These are phyloP conservation scores for Cladosporium sp. DNA, from an alignment of 2,329 filamentous ascomycete genomes.

Conservation along the genomic window DNA sequence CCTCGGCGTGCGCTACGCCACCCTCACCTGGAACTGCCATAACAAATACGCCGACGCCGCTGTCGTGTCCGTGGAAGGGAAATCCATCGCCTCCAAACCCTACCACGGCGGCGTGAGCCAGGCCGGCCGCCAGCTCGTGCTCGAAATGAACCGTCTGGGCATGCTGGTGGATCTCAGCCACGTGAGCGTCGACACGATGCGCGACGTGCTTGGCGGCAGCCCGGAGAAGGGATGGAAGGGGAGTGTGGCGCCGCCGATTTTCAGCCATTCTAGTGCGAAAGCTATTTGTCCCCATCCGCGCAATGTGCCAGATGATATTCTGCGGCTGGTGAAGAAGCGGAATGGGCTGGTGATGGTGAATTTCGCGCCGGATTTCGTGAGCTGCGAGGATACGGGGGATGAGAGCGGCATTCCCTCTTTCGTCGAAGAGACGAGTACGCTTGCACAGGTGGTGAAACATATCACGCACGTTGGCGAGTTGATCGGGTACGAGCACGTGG, in stretches of 20 bases:
- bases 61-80: conserved; percentile 50
- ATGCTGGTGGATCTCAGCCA: conserved; percentile 93
- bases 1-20: conserved; percentile 81
- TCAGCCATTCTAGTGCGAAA: conserved; percentile 80
- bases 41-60: conserved; percentile 87
- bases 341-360: conserved; percentile 88
- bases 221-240: conserved; percentile 57
- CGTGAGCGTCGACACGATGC: conserved; percentile 74
- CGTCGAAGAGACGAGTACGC: conserved; percentile 64
- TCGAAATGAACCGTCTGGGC: conserved; percentile 90
- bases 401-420: conserved; percentile 61
- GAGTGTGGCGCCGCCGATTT: conserved; percentile 78
- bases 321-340: conserved; percentile 68
- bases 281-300: conserved; percentile 80
- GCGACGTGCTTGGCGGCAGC: conserved; percentile 64
- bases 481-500: conserved; percentile 85
- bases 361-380: conserved; percentile 78
- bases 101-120: conserved; percentile 69
- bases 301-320: conserved; percentile 82
- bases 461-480: conserved; percentile 76
- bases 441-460: conserved; percentile 75
- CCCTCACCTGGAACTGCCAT: conserved; percentile 89
- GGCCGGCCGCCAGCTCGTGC: conserved; percentile 63
- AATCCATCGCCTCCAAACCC: conserved; percentile 45
- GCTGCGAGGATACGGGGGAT: conserved; percentile 58